Base-by-base conservation (phyloP, 176 grass and related monocot genomes). In the Guadua angustifolia region DNA sequence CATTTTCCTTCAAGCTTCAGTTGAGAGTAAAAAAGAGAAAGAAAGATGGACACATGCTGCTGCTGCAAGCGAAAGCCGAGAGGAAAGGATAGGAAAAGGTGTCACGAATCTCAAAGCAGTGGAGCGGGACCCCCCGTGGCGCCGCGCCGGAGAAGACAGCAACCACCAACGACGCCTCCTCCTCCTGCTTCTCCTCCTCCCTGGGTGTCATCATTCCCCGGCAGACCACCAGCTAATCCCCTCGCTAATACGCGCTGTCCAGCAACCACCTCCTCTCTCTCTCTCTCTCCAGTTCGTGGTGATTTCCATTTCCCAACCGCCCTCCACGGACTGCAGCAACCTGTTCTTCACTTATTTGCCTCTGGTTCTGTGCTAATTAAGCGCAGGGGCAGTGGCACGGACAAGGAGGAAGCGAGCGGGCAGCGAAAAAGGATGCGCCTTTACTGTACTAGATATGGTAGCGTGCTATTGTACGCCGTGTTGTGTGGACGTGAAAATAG, bases 41-140 rank as follows among this genome's bases (percentile, higher is more conserved):
- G 39, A 40, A 40, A 40, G 39, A 40, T 40, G 6, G 39, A 40
- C 1, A 40, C 39, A 40, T 40, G 39, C 39, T 36, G 35, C 35
- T 36, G 4, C 39, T 40, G 1, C 39, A 7, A 40, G 39, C 39
- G 39, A 64, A 64, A 64, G 2, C 29, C 29, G 35, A 36, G 4
- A 2, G 35, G 5, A 65, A 14, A 35, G 29, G 40, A 42, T 7
- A 17, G 33, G 11, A 0, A 44, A 29, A 42, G 36, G 21, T 38
- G 14, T 60, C 32, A 25, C 77, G 69, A 44, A 65, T 15, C 77
- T 73, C 58, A 22, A 57, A 18, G 60, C 77, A 29, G 13, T 33
- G 65, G 64, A 25, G 79, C 71, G 61, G 49, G 62, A 24, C 86
- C 80, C 80, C 80, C 80, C 80, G 86, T 87, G 78, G 29, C 29